Percentiles rank a stretch among this genome's conserved stretches.
These are phyloP conservation scores for Ophiosphaerella korrae DNA, from an alignment of 2,329 filamentous ascomycete species.

Conservation along the genomic window DNA sequence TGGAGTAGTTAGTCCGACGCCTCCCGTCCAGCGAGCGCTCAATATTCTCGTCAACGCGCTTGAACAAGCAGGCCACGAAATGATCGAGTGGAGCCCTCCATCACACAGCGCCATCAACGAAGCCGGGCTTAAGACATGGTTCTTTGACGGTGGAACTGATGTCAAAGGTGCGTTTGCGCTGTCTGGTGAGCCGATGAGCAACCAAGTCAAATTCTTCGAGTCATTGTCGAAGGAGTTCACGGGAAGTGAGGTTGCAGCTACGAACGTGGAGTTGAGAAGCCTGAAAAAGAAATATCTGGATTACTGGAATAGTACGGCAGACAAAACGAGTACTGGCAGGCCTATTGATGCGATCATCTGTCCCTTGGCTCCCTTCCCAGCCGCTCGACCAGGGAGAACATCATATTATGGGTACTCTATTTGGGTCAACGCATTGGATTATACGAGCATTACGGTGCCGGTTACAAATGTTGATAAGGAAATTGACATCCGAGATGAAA, in stretches of 20 bases:
- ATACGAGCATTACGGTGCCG: conserved; percentile 42
- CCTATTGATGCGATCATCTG: conserved; percentile 46
- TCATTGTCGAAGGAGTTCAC: conserved; percentile 23
- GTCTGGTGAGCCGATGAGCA: conserved; percentile 37
- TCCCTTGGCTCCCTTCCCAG: conserved; percentile 46
- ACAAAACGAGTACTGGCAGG: conserved; percentile 33
- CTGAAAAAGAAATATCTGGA: conserved; percentile 45
- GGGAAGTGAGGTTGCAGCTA: conserved; percentile 39
- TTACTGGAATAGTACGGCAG: conserved; percentile 44
- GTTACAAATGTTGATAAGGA: conserved; percentile 39
- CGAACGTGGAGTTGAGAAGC: conserved; percentile 35
- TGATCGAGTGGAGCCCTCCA: conserved; percentile 35
- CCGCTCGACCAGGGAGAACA: conserved; percentile 35
- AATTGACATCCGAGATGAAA: conserved; percentile 30
- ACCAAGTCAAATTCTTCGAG: conserved; percentile 30
- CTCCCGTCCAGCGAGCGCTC: conserved; percentile 44
- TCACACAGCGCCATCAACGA: conserved; percentile 29
- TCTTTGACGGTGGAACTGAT: conserved; percentile 40
- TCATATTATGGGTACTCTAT: conserved; percentile 42
- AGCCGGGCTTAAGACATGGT: conserved; percentile 31
- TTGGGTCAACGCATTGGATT: conserved; percentile 40
- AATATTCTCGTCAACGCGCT: conserved; percentile 31
- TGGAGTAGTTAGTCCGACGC: conserved; percentile 41
- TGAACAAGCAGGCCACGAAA: conserved; percentile 32
- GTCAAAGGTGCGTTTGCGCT: conserved; percentile 38